A percentile compares a stretch with the other conserved stretches of the same genome.
Evolutionary conservation across 768 basidiomycete species (phyloP).

Genomic region (Paxillus rubicundulus): DNA sequence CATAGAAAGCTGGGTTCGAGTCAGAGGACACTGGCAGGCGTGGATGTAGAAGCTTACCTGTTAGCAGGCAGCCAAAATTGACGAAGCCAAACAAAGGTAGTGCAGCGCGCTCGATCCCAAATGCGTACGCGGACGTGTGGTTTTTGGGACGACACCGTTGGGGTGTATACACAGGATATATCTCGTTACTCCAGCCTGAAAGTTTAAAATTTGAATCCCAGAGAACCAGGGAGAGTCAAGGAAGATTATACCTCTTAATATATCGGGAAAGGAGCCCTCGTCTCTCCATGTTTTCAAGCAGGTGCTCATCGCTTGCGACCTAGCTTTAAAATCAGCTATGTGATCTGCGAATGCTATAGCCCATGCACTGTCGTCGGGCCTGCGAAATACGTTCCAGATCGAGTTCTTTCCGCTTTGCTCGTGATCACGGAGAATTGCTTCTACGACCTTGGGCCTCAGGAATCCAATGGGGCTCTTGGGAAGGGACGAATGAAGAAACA

Average conservation of each 20-base stretch:
- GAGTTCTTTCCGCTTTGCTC: slow-evolving; percentile 4
- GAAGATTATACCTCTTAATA: slow-evolving; percentile 16
- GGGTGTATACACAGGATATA: slow-evolving; percentile 24
- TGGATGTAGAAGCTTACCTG: slow-evolving; percentile 23
- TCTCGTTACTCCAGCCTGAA: slow-evolving; percentile 25
- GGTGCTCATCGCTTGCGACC: slow-evolving; percentile 12
- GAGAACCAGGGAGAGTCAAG: background rate
- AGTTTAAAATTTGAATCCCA: background rate
- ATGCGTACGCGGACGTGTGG: slow-evolving; percentile 21
- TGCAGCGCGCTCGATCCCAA: slow-evolving; percentile 43
- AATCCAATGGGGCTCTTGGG: slow-evolving; percentile 19
- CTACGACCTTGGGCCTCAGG: slow-evolving; percentile 11
- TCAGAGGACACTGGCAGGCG: background rate
- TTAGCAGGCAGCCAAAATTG: slow-evolving; percentile 44
- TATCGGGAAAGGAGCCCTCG: slow-evolving; percentile 15
- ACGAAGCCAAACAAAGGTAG: slow-evolving; percentile 44
- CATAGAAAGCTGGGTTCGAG: slow-evolving; percentile 32
- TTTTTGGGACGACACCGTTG: slow-evolving; percentile 3
- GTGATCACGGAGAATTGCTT: slow-evolving; percentile 13
- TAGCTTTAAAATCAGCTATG: slow-evolving; percentile 10
- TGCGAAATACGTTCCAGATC: slow-evolving; percentile 19
- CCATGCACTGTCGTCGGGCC: slow-evolving; percentile 15
- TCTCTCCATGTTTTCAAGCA: slow-evolving; percentile 17
- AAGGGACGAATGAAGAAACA: slow-evolving; percentile 14
- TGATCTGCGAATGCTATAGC: slow-evolving; percentile 20